Evolutionary conservation across 176 grass and related monocot genomes (phyloP).

Genomic region (Tillandsia leiboldiana): DNA sequence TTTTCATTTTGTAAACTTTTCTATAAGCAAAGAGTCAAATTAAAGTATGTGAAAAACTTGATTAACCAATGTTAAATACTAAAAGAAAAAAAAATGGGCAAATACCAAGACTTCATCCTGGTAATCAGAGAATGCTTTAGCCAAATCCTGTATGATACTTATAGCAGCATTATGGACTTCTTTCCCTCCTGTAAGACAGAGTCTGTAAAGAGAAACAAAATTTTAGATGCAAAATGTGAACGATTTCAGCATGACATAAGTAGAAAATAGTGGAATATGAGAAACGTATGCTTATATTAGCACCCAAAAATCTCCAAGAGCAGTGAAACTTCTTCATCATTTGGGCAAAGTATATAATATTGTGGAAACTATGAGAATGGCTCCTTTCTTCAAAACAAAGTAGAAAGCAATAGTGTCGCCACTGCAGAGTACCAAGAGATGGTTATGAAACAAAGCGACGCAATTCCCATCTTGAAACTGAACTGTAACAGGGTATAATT

Average conservation of each 20-base stretch:
- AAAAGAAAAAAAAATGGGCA: constrained; percentile 10
- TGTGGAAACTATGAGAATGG: neutral
- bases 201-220: constrained; percentile 45
- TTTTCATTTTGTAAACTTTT: neutral
- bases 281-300: constrained; percentile 21
- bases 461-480: neutral
- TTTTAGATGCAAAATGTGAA: constrained; percentile 19
- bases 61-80: neutral
- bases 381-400: neutral
- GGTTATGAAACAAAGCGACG: neutral
- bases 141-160: constrained; percentile 65
- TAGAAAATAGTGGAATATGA: neutral
- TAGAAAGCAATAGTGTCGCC: neutral
- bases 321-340: constrained; percentile 64
- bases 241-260: neutral
- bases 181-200: constrained; percentile 70
- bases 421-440: neutral
- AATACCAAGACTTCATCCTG: constrained; percentile 91
- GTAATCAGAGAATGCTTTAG: constrained; percentile 71
- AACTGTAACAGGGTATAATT: neutral
- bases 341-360: constrained; percentile 14
- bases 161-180: constrained; percentile 67
- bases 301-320: constrained; percentile 75
- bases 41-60: constrained; percentile 8
- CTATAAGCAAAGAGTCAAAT: constrained; percentile 2